These are phyloP conservation scores for Penicillium roqueforti DNA, from an alignment of 495 filamentous ascomycete species.

Conservation along the genomic window DNA sequence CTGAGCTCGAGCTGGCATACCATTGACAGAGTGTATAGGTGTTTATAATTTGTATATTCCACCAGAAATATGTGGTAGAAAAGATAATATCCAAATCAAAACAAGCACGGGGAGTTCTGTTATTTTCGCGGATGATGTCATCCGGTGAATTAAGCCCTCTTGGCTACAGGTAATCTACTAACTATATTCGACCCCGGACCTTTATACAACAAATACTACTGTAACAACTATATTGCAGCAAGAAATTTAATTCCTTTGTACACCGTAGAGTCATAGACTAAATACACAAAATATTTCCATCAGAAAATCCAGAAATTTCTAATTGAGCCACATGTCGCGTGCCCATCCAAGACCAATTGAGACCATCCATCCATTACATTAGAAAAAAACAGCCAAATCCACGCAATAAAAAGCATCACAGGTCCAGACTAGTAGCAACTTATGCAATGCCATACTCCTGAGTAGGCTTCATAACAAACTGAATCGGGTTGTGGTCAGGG, in stretches of 20 bases:
- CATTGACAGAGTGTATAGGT: not conserved
- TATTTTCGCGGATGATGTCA: conserved; percentile 9
- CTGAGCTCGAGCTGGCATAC: not conserved
- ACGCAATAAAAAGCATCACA: not conserved
- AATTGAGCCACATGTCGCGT: not conserved
- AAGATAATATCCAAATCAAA: not conserved
- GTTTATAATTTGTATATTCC: not conserved
- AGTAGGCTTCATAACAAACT: conserved; percentile 24
- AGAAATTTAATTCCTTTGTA: not conserved
- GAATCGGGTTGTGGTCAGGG: conserved; percentile 1
- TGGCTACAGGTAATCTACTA: not conserved
- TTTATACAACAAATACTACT: too few relatives aligned
- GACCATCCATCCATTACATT: not conserved
- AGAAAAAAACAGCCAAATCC: not conserved
- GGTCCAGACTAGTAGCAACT: not conserved
- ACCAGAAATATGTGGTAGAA: not conserved
- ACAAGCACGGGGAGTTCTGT: not conserved
- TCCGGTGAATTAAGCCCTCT: not conserved
- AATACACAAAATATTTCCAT: conserved; percentile 2
- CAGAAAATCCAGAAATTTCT: not conserved
- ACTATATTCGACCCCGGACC: not conserved
- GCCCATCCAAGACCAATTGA: not conserved
- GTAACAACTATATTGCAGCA: not conserved
- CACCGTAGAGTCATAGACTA: conserved; percentile 1
- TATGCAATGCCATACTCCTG: conserved; percentile 29